Evolutionary conservation across 2,329 filamentous ascomycete genomes (phyloP).

Genomic region (Ustulina deusta): DNA sequence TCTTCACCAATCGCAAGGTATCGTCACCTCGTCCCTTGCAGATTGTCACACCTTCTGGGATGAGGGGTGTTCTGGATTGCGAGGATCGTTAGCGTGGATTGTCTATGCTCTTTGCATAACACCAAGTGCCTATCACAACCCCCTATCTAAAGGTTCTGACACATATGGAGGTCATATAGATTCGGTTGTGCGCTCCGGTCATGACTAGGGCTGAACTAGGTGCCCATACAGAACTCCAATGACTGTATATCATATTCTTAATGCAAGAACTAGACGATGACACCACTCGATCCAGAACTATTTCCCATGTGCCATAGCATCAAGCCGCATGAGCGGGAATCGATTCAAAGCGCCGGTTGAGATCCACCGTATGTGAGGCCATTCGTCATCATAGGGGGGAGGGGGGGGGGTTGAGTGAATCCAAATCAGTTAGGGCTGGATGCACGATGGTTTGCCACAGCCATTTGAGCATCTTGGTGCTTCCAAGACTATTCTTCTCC

Average conservation of each 20-base stretch:
- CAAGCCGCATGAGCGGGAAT: background rate
- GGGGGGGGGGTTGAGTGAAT: background rate
- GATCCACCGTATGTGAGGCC: background rate
- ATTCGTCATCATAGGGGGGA: background rate
- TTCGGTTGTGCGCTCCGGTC: background rate
- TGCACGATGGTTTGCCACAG: background rate
- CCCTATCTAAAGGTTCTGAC: too few relatives aligned
- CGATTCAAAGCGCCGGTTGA: background rate
- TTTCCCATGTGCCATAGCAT: background rate
- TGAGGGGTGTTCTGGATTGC: too few relatives aligned
- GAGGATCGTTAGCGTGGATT: too few relatives aligned
- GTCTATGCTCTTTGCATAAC: too few relatives aligned
- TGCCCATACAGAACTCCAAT: background rate
- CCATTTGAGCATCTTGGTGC: background rate
- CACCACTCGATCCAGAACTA: background rate
- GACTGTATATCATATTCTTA: background rate
- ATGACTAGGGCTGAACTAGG: background rate
- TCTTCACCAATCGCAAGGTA: background rate
- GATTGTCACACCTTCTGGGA: too few relatives aligned
- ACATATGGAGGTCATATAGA: too few relatives aligned
- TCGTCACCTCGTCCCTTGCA: background rate
- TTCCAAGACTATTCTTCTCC: background rate
- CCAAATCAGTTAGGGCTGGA: background rate
- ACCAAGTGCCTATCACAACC: too few relatives aligned
- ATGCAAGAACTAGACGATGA: background rate